Percentiles rank a stretch among this genome's conserved stretches.
Conservation (phyloP, 2,329 filamentous ascomycete genomes). For the Paraphoma sp. region DNA sequence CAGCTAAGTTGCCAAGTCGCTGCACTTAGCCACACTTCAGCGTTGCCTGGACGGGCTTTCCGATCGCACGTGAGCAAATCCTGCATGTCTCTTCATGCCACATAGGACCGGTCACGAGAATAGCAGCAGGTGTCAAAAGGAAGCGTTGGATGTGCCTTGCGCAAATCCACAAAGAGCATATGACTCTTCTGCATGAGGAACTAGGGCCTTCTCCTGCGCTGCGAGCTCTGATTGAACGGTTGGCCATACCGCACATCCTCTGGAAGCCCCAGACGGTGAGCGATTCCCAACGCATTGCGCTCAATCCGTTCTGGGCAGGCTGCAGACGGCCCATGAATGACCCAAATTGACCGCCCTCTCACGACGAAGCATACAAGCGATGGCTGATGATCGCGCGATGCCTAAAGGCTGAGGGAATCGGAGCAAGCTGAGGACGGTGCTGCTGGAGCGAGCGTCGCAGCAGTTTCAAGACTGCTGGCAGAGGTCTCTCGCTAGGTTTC, state of each 20-base stretch:
- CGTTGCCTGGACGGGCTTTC: slow-evolving; percentile 33
- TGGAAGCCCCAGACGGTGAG: slow-evolving; percentile 17
- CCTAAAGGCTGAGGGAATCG: slow-evolving; percentile 16
- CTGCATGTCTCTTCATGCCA: slow-evolving; percentile 20
- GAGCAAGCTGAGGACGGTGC: slow-evolving; percentile 22
- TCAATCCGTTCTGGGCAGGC: slow-evolving; percentile 27
- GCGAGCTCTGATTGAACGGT: slow-evolving; percentile 38
- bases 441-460: slow-evolving; percentile 19
- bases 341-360: slow-evolving; percentile 22
- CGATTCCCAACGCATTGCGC: slow-evolving; percentile 28
- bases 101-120: slow-evolving; percentile 37
- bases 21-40: slow-evolving; percentile 42
- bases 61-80: slow-evolving; percentile 24
- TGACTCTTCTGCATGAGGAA: slow-evolving; percentile 40
- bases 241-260: slow-evolving; percentile 18
- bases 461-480: slow-evolving; percentile 11
- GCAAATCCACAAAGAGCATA: slow-evolving; percentile 31
- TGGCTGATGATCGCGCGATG: slow-evolving; percentile 22
- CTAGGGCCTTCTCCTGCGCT: slow-evolving; percentile 26
- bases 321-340: slow-evolving; percentile 32
- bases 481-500: slow-evolving; percentile 26
- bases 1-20: slow-evolving; percentile 23
- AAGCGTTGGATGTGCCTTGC: slow-evolving; percentile 28
- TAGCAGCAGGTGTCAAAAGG: slow-evolving; percentile 21
- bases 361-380: slow-evolving; percentile 14